Percentiles rank a stretch among this genome's conserved stretches.
Evolutionary conservation across 192 early-diverging fungal species (phyloP).

Genomic region (Radiomyces spectabilis): DNA sequence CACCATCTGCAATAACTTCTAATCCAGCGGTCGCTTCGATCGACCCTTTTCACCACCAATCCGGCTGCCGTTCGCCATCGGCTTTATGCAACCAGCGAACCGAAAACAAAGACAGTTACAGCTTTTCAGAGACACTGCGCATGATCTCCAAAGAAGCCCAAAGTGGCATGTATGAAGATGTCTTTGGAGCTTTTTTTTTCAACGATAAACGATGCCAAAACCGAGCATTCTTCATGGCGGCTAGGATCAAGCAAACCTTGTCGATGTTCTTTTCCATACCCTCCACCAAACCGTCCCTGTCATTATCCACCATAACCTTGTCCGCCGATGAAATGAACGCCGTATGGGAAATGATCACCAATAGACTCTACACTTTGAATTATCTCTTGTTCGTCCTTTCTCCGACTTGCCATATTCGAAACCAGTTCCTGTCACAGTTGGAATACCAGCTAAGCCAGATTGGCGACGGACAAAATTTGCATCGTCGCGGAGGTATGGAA

Average conservation of each 20-base stretch:
- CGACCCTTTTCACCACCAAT: no score
- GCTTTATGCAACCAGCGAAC: no score
- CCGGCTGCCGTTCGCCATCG: neutral
- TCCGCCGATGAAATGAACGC: no score
- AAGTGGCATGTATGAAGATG: conserved; percentile 10
- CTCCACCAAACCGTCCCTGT: neutral
- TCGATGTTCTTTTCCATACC: no score
- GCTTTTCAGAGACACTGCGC: conserved; percentile 16
- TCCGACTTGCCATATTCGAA: neutral
- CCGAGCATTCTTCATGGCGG: conserved; percentile 24
- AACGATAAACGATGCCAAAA: conserved; percentile 28
- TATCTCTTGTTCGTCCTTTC: conserved; percentile 25
- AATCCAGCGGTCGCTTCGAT: no score
- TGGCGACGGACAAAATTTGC: no score
- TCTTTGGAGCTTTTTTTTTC: conserved; percentile 27
- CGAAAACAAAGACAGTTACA: no score
- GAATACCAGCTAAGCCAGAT: no score
- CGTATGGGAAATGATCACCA: conserved; percentile 11
- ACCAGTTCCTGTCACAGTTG: no score
- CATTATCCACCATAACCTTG: neutral
- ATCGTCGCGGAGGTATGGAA: conserved; percentile 17
- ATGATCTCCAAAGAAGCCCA: conserved; percentile 14
- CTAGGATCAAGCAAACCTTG: conserved; percentile 19
- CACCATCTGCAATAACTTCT: neutral
- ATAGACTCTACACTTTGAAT: conserved; percentile 25